Evolutionary conservation across 2,329 filamentous ascomycete genomes (phyloP), one percentile per base, ranked within the genome.

Genomic region (Trichophyton simii): DNA sequence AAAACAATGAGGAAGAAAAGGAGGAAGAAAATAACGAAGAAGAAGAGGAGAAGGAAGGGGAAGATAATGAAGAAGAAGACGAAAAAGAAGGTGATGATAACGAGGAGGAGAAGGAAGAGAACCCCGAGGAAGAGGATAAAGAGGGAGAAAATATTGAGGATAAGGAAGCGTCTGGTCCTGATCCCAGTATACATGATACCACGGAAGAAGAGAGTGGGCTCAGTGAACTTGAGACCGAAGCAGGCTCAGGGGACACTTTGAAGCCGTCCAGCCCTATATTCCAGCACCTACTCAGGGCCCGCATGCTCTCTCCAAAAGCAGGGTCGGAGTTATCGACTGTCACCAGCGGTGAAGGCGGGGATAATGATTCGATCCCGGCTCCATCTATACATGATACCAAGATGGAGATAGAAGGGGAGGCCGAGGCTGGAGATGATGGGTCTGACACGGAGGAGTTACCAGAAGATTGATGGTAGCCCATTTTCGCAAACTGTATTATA

Each of bases 141-240:
- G 72, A 72, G 52, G 71, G 70, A 18, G 72, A 76, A 36, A 82
- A 77, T 58, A 5, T 15, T 15, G 52, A 55, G 6, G 52, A 55
- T 25, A 55, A 55, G 31, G 31, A 38, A 85, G 83, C 61, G 79
- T 80, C 4, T 79, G 0, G 34, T 9, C 52, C 25, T n/a, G 52
- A 55, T 82, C 52, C 80, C 4, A 88, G 82, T 63, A 73, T 85
- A 6, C 82, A 85, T 63, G 84, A 87, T 63, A 85, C 81, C 46
- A 85, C 82, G 0, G 85, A 87, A 64, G 84, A 87, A 60, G 85
- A 88, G 70, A 87, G 84, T 68, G 85, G 87, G 64, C 75, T 88
- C 0, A 87, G 84, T 59, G 86, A 88, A 63, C 80, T 85, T 3
- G 78, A 83, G 28, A 73, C 80, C 3, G 81, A 80, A n/a, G 74